These are phyloP conservation scores for Fusarium phyllophilum DNA, from an alignment of 2,329 filamentous ascomycete genomes.

Conservation along the genomic window DNA sequence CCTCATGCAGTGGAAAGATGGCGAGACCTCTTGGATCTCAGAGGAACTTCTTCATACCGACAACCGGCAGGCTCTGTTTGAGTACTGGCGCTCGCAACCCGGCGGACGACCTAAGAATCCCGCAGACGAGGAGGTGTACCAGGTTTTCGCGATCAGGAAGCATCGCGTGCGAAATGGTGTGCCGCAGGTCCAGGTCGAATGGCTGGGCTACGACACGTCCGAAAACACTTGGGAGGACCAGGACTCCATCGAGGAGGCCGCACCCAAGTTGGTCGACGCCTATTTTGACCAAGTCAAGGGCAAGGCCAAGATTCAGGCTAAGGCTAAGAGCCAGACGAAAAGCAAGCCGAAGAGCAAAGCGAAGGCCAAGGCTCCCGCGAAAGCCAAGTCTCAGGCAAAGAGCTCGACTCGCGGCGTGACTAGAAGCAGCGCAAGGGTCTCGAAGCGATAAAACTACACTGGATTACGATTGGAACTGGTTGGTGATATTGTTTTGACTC, in stretches of 20 bases:
- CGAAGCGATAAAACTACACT: background rate
- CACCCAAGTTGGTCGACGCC: slow-evolving; percentile 40
- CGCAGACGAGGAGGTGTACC: slow-evolving; percentile 41
- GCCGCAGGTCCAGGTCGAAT: slow-evolving; percentile 49
- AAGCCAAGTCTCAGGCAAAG: background rate
- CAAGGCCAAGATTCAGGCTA: slow-evolving; percentile 1
- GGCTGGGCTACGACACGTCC: slow-evolving; percentile 47
- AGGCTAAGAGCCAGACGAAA: background rate
- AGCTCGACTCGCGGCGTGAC: background rate
- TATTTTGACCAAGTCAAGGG: slow-evolving; percentile 39
- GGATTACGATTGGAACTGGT: background rate
- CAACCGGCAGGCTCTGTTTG: slow-evolving; percentile 45
- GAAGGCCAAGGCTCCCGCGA: background rate
- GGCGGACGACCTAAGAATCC: slow-evolving; percentile 49
- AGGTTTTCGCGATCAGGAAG: slow-evolving; percentile 48
- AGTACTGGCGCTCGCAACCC: slow-evolving; percentile 45
- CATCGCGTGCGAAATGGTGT: slow-evolving; percentile 44
- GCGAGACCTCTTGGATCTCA: slow-evolving; percentile 48
- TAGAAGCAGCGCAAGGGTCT: background rate
- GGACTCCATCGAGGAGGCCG: slow-evolving; percentile 41
- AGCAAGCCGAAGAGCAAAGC: background rate
- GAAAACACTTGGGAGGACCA: slow-evolving; percentile 48
- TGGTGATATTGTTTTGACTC: background rate
- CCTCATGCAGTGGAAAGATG: slow-evolving; percentile 46
- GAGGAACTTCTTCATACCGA: slow-evolving; percentile 50